A percentile compares a stretch with the other conserved stretches of the same genome.
phyloP scores from a whole-genome alignment of 257 asterid species.

The Craterostigma plantagineum region DNA sequence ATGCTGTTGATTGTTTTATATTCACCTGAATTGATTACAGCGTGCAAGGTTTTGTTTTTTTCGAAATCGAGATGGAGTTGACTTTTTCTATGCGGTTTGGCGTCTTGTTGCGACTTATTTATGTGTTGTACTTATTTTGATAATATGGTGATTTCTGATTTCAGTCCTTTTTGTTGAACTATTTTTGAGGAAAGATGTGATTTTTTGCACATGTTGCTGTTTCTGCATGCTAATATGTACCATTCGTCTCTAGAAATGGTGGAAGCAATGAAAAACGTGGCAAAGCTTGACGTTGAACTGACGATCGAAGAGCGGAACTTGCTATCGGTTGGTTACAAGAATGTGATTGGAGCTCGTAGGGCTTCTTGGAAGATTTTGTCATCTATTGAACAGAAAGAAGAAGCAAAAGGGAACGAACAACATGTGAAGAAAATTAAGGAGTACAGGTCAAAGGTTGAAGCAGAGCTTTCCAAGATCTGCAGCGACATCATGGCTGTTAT shows the following conservation, averaged over 20 bases:
- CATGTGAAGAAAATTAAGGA: slow-evolving; percentile 72
- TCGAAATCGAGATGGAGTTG: too few species aligned
- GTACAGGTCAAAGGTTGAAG: slow-evolving; percentile 64
- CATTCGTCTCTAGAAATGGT: slow-evolving; percentile 47
- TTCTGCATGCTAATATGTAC: too few species aligned
- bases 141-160: neutral
- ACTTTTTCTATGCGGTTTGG: too few species aligned
- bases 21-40: too few species aligned
- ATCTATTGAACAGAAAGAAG: slow-evolving; percentile 84
- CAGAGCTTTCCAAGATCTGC: slow-evolving; percentile 56
- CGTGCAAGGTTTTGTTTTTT: too few species aligned
- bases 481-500: slow-evolving; percentile 55
- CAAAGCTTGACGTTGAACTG: slow-evolving; percentile 58
- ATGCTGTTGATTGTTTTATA: too few species aligned
- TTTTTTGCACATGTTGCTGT: too few species aligned
- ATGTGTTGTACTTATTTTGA: too few species aligned
- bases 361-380: slow-evolving; percentile 91
- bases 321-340: slow-evolving; percentile 85
- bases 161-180: neutral
- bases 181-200: too few species aligned
- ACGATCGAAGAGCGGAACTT: slow-evolving; percentile 76
- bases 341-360: slow-evolving; percentile 76
- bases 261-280: slow-evolving; percentile 68
- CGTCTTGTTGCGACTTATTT: too few species aligned
- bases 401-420: slow-evolving; percentile 64